These are phyloP conservation scores for Boletellus ananiceps DNA, from an alignment of 768 basidiomycete species.

Conservation along the genomic window DNA sequence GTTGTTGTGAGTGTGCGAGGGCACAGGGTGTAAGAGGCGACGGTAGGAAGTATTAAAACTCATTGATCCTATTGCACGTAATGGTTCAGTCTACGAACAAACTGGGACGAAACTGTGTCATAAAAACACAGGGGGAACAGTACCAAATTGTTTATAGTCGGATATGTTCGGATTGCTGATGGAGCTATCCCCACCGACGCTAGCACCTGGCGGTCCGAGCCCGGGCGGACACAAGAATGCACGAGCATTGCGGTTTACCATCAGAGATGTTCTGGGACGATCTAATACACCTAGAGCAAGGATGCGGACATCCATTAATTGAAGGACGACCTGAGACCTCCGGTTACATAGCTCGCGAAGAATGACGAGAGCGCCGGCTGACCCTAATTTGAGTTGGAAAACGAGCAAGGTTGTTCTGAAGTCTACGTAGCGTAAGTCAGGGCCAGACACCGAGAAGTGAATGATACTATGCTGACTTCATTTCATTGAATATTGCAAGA, in stretches of 20 bases:
- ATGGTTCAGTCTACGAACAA: neutral
- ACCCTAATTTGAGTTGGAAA: slow-evolving; percentile 66
- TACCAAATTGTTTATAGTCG: slow-evolving; percentile 3
- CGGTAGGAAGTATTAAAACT: slow-evolving; percentile 29
- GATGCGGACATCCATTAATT: slow-evolving; percentile 68
- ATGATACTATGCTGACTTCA: slow-evolving; percentile 56
- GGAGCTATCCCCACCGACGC: slow-evolving; percentile 1
- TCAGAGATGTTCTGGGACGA: slow-evolving; percentile 51
- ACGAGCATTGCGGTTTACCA: slow-evolving; percentile 65
- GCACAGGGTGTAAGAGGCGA: slow-evolving; percentile 52
- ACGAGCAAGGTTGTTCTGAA: slow-evolving; percentile 65
- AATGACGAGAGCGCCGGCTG: slow-evolving; percentile 21
- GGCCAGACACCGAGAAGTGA: neutral
- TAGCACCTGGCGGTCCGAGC: slow-evolving; percentile 35
- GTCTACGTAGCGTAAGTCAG: slow-evolving; percentile 33
- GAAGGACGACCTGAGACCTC: slow-evolving; percentile 53
- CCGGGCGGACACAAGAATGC: slow-evolving; percentile 67
- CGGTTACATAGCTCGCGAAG: slow-evolving; percentile 5
- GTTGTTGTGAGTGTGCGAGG: slow-evolving; percentile 48
- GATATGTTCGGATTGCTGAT: slow-evolving; percentile 2
- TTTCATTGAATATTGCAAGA: slow-evolving; percentile 61
- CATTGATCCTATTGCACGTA: neutral
- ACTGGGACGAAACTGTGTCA: neutral
- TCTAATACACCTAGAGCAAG: slow-evolving; percentile 65
- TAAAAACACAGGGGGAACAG: neutral